Evolutionary conservation across 2,329 filamentous ascomycete genomes (phyloP).

Genomic region (Aspergillus pseudoglaucus): DNA sequence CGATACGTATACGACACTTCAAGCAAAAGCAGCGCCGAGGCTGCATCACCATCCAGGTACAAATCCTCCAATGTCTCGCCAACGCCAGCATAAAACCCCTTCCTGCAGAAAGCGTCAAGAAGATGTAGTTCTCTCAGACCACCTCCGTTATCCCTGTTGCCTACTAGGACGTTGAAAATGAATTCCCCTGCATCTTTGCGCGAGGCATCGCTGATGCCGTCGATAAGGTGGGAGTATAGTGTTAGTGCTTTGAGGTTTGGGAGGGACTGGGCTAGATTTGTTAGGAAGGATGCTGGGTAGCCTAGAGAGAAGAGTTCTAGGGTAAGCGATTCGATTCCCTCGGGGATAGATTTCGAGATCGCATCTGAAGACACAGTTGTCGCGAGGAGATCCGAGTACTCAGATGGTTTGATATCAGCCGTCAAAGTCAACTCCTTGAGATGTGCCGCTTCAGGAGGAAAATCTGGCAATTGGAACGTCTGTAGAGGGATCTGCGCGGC

Average conservation of each 20-base stretch:
- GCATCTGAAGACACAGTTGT: slow-evolving; percentile 16
- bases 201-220: neutral
- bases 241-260: neutral
- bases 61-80: neutral
- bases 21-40: neutral
- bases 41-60: neutral
- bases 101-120: neutral
- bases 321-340: neutral
- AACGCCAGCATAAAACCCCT: neutral
- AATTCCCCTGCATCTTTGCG: neutral
- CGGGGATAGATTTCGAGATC: neutral
- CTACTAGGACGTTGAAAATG: neutral
- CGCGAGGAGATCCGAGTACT: slow-evolving; percentile 37
- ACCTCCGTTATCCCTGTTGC: neutral
- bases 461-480: neutral
- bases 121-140: neutral
- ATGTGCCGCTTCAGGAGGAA: neutral
- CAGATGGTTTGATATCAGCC: slow-evolving; percentile 39
- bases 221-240: neutral
- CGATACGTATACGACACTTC: slow-evolving; percentile 1
- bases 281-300: neutral
- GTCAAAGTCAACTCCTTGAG: neutral
- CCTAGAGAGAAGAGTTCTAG: neutral
- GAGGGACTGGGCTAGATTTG: neutral
- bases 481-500: slow-evolving; percentile 1